Conservation (phyloP, 1,139 yeast genomes). For the Pichia sp. region DNA sequence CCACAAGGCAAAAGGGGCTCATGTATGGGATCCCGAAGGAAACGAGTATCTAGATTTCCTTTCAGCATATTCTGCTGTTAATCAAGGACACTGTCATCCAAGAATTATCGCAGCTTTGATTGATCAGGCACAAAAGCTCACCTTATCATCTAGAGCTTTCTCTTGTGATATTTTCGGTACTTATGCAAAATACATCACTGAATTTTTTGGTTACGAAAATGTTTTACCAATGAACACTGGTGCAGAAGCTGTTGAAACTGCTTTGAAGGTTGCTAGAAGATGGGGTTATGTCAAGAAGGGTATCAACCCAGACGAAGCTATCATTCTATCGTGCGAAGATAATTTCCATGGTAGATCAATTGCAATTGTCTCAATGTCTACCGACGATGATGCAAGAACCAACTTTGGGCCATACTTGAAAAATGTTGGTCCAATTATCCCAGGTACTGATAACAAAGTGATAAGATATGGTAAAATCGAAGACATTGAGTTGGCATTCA, state of each 20-base stretch:
- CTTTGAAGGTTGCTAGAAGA: slow-evolving; percentile 87
- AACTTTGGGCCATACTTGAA: slow-evolving; percentile 86
- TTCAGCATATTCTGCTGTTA: slow-evolving; percentile 94
- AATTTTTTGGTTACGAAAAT: slow-evolving; percentile 85
- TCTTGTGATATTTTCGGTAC: slow-evolving; percentile 84
- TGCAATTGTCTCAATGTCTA: slow-evolving; percentile 93
- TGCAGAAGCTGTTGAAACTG: slow-evolving; percentile 98
- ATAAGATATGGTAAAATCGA: slow-evolving; percentile 78
- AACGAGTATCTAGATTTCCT: slow-evolving; percentile 79
- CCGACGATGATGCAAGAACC: slow-evolving; percentile 88
- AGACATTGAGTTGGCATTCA: slow-evolving; percentile 79
- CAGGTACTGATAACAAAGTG: slow-evolving; percentile 44
- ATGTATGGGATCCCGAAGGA: slow-evolving; percentile 98
- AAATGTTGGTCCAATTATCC: slow-evolving; percentile 53
- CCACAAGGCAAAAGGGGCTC: slow-evolving; percentile 80
- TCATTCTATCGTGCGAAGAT: slow-evolving; percentile 80
- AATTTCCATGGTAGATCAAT: slow-evolving; percentile 97
- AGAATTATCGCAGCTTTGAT: slow-evolving; percentile 77
- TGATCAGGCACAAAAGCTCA: slow-evolving; percentile 80
- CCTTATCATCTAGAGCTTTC: slow-evolving; percentile 89
- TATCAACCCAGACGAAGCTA: slow-evolving; percentile 76
- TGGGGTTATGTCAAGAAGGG: slow-evolving; percentile 94
- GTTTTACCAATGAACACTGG: slow-evolving; percentile 98
- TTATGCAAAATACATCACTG: slow-evolving; percentile 84
- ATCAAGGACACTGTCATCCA: slow-evolving; percentile 98